Evolutionary conservation across 176 grass and related monocot species (phyloP), one percentile per base, ranked within the genome.

Genomic region (Zoysia pacifica): DNA sequence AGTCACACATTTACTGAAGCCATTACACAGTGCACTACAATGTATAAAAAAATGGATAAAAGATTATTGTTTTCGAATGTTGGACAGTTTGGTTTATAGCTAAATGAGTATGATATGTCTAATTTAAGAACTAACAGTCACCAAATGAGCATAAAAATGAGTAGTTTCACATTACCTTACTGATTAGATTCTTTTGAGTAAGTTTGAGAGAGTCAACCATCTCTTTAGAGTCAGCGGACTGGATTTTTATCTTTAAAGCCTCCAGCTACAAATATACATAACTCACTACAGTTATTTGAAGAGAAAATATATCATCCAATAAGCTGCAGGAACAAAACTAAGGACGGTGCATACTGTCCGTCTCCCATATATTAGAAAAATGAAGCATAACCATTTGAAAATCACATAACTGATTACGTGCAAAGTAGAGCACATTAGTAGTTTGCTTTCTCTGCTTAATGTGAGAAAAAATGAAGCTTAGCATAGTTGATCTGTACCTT

Each of bases 181-280:
- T 97, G 69, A 97, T 92, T 77, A 94, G 48, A 91, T 84, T 85
- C 46, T 90, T 92, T 77, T 97, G 80, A 69, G 78, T 60, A 83
- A 93, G 77, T 86, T 92, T 92, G 70, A 97, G 91, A 74, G 91
- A 93, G 39, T 84, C 72, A 16, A 91, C 79, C 75, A 47, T 92
- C 79, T 92, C 95, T 75, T 88, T 62, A 9, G 95, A 94, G 67
- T 94, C 87, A 83, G 76, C 75, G 1, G 85, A 86, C 44, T 88
- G 81, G 14, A 97, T 87, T 77, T 84, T 90, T 65, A 65, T 82
- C 73, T 97, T 97, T 58, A 97, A 62, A 70, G 70, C 76, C 62
- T 94, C 89, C 85, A 94, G 86, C 95, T 97, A 86, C 76, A 76
- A 86, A 69, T 79, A 43, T 58, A 35, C 38, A 69, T 48, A 74